A percentile compares a stretch with the other conserved stretches of the same genome.
Conservation (phyloP, 345 rosid genomes). For the Combretum micranthum region DNA sequence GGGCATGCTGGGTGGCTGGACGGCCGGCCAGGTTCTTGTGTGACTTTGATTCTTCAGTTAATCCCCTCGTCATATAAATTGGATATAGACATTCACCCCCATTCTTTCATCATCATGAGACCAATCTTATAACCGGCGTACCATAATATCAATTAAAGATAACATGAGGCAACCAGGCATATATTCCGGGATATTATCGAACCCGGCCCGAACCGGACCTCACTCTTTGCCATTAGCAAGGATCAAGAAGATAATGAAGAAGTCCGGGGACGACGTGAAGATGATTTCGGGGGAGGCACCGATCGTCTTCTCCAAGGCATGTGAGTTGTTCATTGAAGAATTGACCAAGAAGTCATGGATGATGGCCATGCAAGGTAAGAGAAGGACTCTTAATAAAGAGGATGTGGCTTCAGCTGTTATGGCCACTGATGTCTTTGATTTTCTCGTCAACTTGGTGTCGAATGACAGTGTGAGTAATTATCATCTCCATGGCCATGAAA, state of each 20-base stretch:
- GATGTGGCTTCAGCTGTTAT: conserved; percentile 54
- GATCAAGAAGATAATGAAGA: conserved; percentile 77
- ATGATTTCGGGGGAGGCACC: conserved; percentile 69
- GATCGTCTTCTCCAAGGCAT: conserved; percentile 51
- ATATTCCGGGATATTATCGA: conserved; percentile 36
- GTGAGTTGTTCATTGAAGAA: conserved; percentile 59
- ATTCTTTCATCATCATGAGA: no score
- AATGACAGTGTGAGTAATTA: not conserved
- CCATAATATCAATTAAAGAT: no score
- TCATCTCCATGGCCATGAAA: not conserved
- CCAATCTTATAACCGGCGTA: no score
- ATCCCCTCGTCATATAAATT: no score
- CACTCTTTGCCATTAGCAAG: conserved; percentile 55
- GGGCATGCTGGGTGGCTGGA: no score
- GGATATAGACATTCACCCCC: no score
- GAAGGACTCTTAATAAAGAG: conserved; percentile 54
- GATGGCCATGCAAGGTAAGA: conserved; percentile 45
- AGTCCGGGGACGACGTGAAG: conserved; percentile 47
- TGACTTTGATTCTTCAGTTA: no score
- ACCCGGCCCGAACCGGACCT: conserved; percentile 29
- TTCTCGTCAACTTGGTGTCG: conserved; percentile 39
- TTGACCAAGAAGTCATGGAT: conserved; percentile 50
- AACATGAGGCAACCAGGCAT: conserved; percentile 56
- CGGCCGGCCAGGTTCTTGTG: no score
- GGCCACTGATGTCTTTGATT: conserved; percentile 51